Conservation (phyloP, 1,284 basidiomycete genomes). For the Ceratobasidium sp. region DNA sequence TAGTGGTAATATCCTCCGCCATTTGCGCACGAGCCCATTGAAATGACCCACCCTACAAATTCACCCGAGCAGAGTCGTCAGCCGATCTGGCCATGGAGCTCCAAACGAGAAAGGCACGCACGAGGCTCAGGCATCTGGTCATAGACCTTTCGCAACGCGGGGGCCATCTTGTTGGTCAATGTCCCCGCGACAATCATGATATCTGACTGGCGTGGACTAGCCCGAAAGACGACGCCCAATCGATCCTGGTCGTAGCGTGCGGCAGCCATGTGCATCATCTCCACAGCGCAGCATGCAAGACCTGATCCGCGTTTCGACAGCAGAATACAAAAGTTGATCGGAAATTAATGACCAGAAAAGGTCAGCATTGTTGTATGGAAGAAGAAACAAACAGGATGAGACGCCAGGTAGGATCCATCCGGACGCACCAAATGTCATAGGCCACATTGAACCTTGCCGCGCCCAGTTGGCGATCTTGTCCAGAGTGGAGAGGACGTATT, state of each 20-base stretch:
- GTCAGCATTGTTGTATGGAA: neutral
- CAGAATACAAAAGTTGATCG: neutral
- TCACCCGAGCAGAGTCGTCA: slow-evolving; percentile 27
- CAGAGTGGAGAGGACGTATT: slow-evolving; percentile 94
- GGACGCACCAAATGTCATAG: slow-evolving; percentile 90
- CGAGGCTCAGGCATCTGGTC: slow-evolving; percentile 97
- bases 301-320: slow-evolving; percentile 57
- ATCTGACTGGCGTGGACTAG: slow-evolving; percentile 95
- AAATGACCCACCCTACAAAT: slow-evolving; percentile 90
- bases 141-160: slow-evolving; percentile 92
- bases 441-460: slow-evolving; percentile 98
- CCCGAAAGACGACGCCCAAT: slow-evolving; percentile 97
- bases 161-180: slow-evolving; percentile 99
- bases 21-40: slow-evolving; percentile 99
- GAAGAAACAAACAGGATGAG: neutral
- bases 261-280: slow-evolving; percentile 99
- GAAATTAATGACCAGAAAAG: neutral
- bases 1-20: slow-evolving; percentile 99
- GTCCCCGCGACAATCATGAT: slow-evolving; percentile 99
- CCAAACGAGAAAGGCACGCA: slow-evolving; percentile 51
- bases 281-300: slow-evolving; percentile 98
- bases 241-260: slow-evolving; percentile 99
- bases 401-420: neutral
- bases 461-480: slow-evolving; percentile 99
- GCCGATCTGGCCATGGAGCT: slow-evolving; percentile 39